Evolutionary conservation across 345 rosid species (phyloP).

Genomic region (Boechera divaricarpa): DNA sequence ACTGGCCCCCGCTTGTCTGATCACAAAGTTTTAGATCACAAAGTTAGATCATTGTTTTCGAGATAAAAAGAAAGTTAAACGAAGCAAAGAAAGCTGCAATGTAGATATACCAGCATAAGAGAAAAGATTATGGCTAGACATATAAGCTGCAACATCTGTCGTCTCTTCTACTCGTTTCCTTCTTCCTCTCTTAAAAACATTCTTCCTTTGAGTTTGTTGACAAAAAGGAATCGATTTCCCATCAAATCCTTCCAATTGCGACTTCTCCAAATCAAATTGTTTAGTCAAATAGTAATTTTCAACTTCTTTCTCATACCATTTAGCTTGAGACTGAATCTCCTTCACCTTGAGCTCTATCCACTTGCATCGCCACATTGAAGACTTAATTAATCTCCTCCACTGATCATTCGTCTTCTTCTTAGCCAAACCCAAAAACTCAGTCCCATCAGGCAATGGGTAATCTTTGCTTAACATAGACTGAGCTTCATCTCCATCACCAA

Average conservation of each 20-base stretch:
- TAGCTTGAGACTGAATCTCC: conserved; percentile 60
- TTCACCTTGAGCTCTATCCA: conserved; percentile 74
- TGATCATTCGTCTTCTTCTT: conserved; percentile 75
- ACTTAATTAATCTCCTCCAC: conserved; percentile 67
- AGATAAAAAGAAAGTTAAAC: background rate
- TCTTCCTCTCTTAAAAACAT: conserved; percentile 63
- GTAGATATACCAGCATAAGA: conserved; percentile 69
- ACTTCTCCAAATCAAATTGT: conserved; percentile 49
- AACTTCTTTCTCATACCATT: conserved; percentile 62
- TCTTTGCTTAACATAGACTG: conserved; percentile 54
- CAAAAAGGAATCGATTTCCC: conserved; percentile 61
- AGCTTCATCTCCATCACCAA: conserved; percentile 61
- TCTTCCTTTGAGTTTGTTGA: conserved; percentile 47
- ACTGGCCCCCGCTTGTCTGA: conserved; percentile 58
- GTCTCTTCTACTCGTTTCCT: conserved; percentile 74
- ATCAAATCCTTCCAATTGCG: conserved; percentile 48
- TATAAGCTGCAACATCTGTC: conserved; percentile 58
- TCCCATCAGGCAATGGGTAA: conserved; percentile 32
- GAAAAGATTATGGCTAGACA: conserved; percentile 63
- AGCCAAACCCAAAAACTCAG: conserved; percentile 42
- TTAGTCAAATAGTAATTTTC: conserved; percentile 52
- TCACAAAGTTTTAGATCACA: conserved; percentile 28
- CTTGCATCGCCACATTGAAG: conserved; percentile 77
- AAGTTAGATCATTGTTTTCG: background rate
- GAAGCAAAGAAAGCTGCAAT: conserved; percentile 15